Evolutionary conservation across 768 basidiomycete species (phyloP).

Genomic region (Steccherinum ochraceum): DNA sequence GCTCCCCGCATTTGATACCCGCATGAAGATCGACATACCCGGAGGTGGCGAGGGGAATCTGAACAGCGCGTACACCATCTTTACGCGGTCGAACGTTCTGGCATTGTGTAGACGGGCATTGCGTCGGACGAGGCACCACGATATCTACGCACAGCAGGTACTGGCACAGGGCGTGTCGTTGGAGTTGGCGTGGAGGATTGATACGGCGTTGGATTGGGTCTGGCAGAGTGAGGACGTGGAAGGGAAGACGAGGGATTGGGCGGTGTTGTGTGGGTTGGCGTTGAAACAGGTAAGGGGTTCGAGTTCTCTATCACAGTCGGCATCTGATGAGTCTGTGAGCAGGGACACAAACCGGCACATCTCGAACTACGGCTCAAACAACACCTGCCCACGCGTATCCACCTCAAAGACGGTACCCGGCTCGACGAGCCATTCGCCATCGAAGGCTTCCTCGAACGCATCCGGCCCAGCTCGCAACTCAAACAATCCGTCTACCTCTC

Average conservation of each 20-base stretch:
- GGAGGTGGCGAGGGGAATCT: conserved; percentile 31
- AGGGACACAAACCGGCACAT: conserved; percentile 39
- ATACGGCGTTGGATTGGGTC: conserved; percentile 80
- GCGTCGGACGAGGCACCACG: conserved; percentile 51
- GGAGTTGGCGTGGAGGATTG: conserved; percentile 74
- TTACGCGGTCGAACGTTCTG: conserved; percentile 59
- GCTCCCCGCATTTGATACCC: conserved; percentile 60
- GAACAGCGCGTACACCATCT: conserved; percentile 38
- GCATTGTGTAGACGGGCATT: conserved; percentile 55
- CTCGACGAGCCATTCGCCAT: conserved; percentile 73
- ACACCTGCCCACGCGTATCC: conserved; percentile 49
- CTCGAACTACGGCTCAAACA: conserved; percentile 72
- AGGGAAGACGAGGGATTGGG: conserved; percentile 60
- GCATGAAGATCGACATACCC: conserved; percentile 68
- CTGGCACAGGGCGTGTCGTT: conserved; percentile 50
- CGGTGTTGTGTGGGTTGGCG: conserved; percentile 69
- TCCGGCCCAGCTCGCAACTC: conserved; percentile 50
- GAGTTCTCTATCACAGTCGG: conserved; percentile 1
- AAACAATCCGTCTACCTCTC: conserved; percentile 63
- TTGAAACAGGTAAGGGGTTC: conserved; percentile 53
- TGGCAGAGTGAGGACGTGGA: conserved; percentile 64
- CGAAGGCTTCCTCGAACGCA: conserved; percentile 81
- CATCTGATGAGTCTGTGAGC: conserved; percentile 7
- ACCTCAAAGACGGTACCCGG: conserved; percentile 37
- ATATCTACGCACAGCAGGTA: conserved; percentile 48